Base-by-base conservation (phyloP, 805 yeast genomes). In the Candida yuanshanica region DNA sequence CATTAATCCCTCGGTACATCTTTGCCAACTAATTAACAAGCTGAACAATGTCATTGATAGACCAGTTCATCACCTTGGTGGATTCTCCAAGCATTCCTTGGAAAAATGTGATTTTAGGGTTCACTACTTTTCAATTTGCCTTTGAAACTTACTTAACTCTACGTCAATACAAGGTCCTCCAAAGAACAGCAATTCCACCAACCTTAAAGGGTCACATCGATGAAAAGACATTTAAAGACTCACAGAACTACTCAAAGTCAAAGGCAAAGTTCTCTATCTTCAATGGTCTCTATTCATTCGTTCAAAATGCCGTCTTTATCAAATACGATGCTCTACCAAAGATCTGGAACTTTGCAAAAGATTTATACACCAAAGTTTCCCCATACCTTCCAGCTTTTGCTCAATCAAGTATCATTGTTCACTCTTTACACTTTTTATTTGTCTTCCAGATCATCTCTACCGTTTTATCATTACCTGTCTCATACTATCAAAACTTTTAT, bases 401-500 rank as follows among this genome's bases (percentile, higher is more conserved):
- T 31, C 64, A 65, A 21, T 69, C 74, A 22, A 84, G 91, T 21
- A 67, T 76, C 25, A 77, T 85, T 54, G 73, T 86, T 14, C 91
- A 84, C 51, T 81, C 95, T 29, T 65, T 89, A 42, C 74, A 79
- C 46, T 81, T 86, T 55, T 62, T 79, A 51, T 65, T 77, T 33
- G 69, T 70, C 20, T 66, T 77, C 53, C 66, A 78, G 24, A 40
- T 69, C 20, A 45, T 80, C 35, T 68, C 81, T 8, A 67, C 81
- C 3, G 38, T 87, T 3, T 44, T 79, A 23, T 69, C 76, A 4
- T 59, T 84, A 41, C 99, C 99, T 4, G 57, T 81, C 18, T 70
- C 80, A 9, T 80, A 83, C 60, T 90, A 89, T 64, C 68, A 75
- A 43, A 83, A 83, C 53, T 93, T 93, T 66, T 90, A 89, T 13